Conservation (phyloP, 2,329 filamentous ascomycete species). For the Beauveria bassiana region DNA sequence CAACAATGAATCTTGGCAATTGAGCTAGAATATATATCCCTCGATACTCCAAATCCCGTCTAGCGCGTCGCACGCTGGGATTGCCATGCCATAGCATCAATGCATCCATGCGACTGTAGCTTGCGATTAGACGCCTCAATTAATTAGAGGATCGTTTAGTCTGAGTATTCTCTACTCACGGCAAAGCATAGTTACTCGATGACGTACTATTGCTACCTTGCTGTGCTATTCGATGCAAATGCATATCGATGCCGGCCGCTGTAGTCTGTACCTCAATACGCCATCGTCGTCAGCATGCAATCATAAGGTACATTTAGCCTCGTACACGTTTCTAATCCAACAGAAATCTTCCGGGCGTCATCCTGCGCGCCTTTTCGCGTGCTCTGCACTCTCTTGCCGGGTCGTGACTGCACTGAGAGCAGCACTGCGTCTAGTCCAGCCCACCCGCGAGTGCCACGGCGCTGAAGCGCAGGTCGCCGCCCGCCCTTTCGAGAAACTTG, state of each 20-base stretch:
- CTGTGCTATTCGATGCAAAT: background rate
- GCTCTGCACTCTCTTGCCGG: background rate
- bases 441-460: slow-evolving; percentile 48
- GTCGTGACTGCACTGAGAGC: background rate
- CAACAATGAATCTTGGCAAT: too few species aligned
- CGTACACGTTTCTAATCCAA: background rate
- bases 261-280: background rate
- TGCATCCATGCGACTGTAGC: too few species aligned
- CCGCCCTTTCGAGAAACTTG: slow-evolving; percentile 49
- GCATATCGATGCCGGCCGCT: background rate
- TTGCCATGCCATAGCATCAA: too few species aligned
- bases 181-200: background rate
- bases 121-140: too few species aligned
- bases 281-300: background rate
- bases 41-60: too few species aligned
- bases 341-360: background rate
- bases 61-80: too few species aligned
- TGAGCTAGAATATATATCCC: too few species aligned
- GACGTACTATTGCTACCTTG: background rate
- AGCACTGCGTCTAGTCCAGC: slow-evolving; percentile 30
- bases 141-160: background rate
- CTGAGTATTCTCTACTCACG: background rate
- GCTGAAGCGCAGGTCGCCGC: slow-evolving; percentile 50
- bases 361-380: background rate
- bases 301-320: background rate